Base-by-base conservation (phyloP, 2,329 filamentous ascomycete genomes). In the Emergomyces africanus region DNA sequence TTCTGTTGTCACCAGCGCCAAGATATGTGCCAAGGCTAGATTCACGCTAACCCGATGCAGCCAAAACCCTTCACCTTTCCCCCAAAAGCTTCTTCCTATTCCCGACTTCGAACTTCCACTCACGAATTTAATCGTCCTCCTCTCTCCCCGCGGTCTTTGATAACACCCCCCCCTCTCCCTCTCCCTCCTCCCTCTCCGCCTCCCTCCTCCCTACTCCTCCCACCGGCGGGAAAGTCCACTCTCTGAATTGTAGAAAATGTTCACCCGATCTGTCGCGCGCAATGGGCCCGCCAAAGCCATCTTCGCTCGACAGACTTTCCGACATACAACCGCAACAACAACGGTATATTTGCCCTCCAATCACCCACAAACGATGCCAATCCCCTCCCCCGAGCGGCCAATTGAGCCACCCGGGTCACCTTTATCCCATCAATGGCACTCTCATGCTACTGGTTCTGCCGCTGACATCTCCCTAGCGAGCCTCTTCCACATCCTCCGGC, bases 181-280 rank as follows among this genome's bases (percentile, higher is more conserved):
- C 64, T 61, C 58, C 62, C 60, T 63, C 61, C 61, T 66, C 66
- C 64, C 69, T 64, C 64, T 65, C 53, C 53, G 60, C 42, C 49
- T 57, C 44, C 59, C 33, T 25, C 65, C 68, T 66, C 64, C 65
- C 66, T 67, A 60, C 66, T 65, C 60, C 63, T 61, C 62, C 62
- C 59, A 63, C 66, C 67, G 70, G 70, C 72, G 71, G 72, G 70
- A 20, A 70, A 50, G 33, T 50, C 28, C 28, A 33, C 28, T 39
- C 54, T 60, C 67, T 65, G 62, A 67, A 66, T 70, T 69, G 65
- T n/a, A 68, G 82, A 87, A 77, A 75, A 96, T 97, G 92, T 86
- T 96, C 83, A 88, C 89, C 80, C 88, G 90, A 83, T 90, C 90
- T 79, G 85, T 85, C 79, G 80, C 95, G 83, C 90, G 90, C 82